Conservation (phyloP, 805 yeast species). For the Spathaspora girioi region DNA sequence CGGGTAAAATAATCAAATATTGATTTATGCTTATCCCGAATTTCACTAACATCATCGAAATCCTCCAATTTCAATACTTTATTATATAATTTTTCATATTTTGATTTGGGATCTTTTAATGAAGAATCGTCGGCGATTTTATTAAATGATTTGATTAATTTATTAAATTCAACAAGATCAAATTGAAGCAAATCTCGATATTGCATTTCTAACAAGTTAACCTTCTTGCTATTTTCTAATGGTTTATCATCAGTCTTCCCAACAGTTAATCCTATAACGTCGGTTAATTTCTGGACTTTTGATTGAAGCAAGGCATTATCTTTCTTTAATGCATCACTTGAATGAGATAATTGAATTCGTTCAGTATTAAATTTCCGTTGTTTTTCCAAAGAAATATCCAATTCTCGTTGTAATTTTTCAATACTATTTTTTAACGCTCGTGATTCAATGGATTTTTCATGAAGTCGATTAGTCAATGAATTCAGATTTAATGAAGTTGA, state of each 20-base stretch:
- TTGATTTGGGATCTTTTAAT: constrained; percentile 54
- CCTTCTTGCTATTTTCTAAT: constrained; percentile 8
- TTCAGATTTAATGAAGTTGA: constrained; percentile 20
- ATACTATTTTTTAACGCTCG: constrained; percentile 8
- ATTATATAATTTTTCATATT: constrained; percentile 18
- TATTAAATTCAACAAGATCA: constrained; percentile 47
- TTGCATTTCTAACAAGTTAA: constrained; percentile 36
- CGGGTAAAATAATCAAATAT: constrained; percentile 54
- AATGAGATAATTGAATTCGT: constrained; percentile 38
- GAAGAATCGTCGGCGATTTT: constrained; percentile 57
- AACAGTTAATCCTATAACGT: constrained; percentile 1
- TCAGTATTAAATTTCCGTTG: constrained; percentile 43
- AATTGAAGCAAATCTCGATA: constrained; percentile 37
- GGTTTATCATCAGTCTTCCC: constrained; percentile 1
- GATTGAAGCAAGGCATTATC: constrained; percentile 34
- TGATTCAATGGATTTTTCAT: constrained; percentile 10
- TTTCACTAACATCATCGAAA: constrained; percentile 14
- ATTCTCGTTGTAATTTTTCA: constrained; percentile 34
- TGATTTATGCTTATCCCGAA: constrained; percentile 39
- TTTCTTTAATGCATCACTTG: constrained; percentile 33
- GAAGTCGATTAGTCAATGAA: constrained; percentile 20
- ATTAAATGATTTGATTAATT: constrained; percentile 47
- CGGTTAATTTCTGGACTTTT: constrained; percentile 36
- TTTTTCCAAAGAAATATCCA: constrained; percentile 39
- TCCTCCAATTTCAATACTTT: constrained; percentile 2